Percentiles rank a stretch among this genome's conserved stretches.
Conservation (phyloP, 371 early-diverging fungal species). For the Blastocladiella emersonii region DNA sequence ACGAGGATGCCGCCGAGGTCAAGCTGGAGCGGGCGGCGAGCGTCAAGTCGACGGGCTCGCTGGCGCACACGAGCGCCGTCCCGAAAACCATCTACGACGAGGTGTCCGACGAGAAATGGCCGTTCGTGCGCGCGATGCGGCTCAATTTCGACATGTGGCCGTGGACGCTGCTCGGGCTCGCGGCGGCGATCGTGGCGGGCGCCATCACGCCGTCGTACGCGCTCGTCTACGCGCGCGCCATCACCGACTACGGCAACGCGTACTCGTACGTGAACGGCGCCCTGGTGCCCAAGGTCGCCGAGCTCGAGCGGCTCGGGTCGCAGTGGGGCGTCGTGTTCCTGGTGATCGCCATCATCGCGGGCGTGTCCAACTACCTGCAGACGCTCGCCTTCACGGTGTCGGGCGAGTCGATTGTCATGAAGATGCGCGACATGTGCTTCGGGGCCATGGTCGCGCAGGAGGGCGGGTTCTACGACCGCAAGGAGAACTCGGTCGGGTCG, state of each 20-base stretch:
- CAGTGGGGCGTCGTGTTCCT: slow-evolving; percentile 7
- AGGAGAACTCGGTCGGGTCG: slow-evolving; percentile 66
- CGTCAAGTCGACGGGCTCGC: not conserved
- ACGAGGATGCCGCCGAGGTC: not conserved
- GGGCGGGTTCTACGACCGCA: slow-evolving; percentile 70
- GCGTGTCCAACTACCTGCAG: slow-evolving; percentile 9
- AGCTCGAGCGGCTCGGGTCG: not conserved
- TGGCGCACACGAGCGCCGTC: not conserved
- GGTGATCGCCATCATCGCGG: slow-evolving; percentile 2
- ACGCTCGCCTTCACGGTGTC: slow-evolving; percentile 5
- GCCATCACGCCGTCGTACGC: slow-evolving; percentile 6
- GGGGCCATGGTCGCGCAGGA: slow-evolving; percentile 57
- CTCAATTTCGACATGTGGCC: not conserved
- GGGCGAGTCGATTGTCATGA: slow-evolving; percentile 38
- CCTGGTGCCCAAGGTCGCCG: slow-evolving; percentile 1
- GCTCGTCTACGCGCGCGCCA: slow-evolving; percentile 7
- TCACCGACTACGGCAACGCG: not conserved
- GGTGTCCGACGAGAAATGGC: not conserved
- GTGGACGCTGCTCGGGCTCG: not conserved
- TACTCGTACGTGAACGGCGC: not conserved
- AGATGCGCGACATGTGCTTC: slow-evolving; percentile 41
- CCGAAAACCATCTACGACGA: not conserved
- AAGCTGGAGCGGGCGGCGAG: not conserved
- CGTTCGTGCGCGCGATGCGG: slow-evolving; percentile 3
- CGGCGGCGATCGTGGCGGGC: not conserved